A percentile compares a stretch with the other conserved stretches of the same genome.
Conservation (phyloP, 192 early-diverging fungal species). For the Backusella parvicylindrica region DNA sequence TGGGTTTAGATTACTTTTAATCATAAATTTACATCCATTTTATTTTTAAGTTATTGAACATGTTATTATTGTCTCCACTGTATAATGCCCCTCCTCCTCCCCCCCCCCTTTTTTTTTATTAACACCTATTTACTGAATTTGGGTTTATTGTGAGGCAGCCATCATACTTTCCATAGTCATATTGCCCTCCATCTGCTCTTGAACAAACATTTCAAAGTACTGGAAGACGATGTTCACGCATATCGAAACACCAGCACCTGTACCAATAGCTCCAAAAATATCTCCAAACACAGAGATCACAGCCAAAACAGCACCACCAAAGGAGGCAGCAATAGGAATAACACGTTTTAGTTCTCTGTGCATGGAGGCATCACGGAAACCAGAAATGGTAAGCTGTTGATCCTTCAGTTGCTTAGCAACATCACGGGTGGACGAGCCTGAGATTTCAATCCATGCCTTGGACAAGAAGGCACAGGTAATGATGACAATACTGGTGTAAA, state of each 20-base stretch:
- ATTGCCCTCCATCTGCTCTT: constrained; percentile 72
- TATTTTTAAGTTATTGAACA: too few species aligned
- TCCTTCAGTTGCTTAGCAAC: constrained; percentile 97
- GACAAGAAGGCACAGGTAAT: constrained; percentile 93
- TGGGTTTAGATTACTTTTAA: too few species aligned
- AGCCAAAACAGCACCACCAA: constrained; percentile 96
- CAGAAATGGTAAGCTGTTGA: constrained; percentile 92
- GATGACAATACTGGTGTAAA: constrained; percentile 94
- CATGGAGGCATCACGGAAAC: constrained; percentile 91
- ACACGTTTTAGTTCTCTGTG: constrained; percentile 99
- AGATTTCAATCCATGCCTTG: constrained; percentile 98
- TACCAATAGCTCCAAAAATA: constrained; percentile 96
- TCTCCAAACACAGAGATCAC: constrained; percentile 95
- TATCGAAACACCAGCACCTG: constrained; percentile 96
- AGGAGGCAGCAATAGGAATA: constrained; percentile 96
- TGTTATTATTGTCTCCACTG: too few species aligned
- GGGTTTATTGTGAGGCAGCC: constrained; percentile 6
- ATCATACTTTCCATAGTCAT: constrained; percentile 5
- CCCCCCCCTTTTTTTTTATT: background rate
- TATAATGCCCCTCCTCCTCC: too few species aligned
- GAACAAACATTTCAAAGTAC: constrained; percentile 97
- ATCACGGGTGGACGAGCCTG: constrained; percentile 94
- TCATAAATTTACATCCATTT: too few species aligned
- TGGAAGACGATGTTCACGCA: constrained; percentile 67
- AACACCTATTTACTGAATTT: background rate